A percentile compares a stretch with the other conserved stretches of the same genome.
phyloP scores from a whole-genome alignment of 192 early-diverging fungal genomes.

The Rhizophagus sp. region DNA sequence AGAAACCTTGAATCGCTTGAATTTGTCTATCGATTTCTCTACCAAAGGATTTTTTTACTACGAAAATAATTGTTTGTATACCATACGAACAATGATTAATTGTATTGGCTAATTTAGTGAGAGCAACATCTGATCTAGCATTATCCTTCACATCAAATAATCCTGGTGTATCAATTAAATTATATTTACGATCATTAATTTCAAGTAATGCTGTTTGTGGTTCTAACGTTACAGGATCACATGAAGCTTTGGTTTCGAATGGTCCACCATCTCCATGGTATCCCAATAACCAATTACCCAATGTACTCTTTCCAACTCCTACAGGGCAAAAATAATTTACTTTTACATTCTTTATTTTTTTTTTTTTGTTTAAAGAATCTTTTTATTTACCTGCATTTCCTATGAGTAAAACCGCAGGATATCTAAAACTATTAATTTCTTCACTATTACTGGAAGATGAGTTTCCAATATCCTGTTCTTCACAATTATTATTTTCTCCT shows the following conservation, averaged over 20 bases:
- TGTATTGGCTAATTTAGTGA: not conserved
- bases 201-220: not conserved
- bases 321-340: not conserved
- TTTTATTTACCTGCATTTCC: not conserved
- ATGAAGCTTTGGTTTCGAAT: not conserved
- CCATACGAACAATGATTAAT: constrained; percentile 8
- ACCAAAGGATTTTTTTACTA: not conserved
- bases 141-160: not conserved
- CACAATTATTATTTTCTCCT: not conserved
- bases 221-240: not conserved
- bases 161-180: not conserved
- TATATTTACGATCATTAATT: not conserved
- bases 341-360: not conserved
- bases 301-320: constrained; percentile 4
- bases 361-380: not conserved
- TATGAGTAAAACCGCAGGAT: not conserved
- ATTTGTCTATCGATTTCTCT: not conserved
- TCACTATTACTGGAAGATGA: not conserved
- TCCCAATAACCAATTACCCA: constrained; percentile 14
- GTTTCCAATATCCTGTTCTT: not conserved
- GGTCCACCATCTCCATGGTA: not conserved
- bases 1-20: not conserved
- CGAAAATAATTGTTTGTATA: constrained; percentile 8
- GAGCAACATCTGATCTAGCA: not conserved
- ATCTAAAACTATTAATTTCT: not conserved